A percentile compares a stretch with the other conserved stretches of the same genome.
Conservation (phyloP, 2,329 filamentous ascomycete genomes). For the Didymella arachidicola region DNA sequence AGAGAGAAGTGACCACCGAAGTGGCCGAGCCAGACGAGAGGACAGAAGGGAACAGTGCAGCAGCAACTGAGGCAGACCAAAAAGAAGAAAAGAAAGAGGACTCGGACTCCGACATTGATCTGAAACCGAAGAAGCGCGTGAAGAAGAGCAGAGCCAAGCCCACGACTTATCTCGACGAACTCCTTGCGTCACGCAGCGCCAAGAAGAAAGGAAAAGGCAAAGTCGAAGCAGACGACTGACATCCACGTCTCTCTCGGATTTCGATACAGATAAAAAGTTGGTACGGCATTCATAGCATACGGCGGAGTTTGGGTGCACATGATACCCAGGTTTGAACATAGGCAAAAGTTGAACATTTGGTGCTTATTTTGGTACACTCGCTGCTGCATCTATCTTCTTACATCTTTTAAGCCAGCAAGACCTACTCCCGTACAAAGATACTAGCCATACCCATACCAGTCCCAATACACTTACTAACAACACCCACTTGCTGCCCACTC, state of each 20-base stretch:
- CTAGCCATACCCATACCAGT: conserved; percentile 63
- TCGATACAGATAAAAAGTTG: no score
- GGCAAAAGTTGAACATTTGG: background rate
- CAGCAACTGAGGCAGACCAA: no score
- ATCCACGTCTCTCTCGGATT: no score
- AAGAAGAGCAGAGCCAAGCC: conserved; percentile 47
- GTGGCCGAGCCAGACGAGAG: no score
- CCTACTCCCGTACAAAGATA: conserved; percentile 57
- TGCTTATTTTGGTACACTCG: background rate
- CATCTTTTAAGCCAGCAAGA: conserved; percentile 27
- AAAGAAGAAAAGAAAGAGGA: conserved; percentile 8
- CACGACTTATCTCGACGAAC: conserved; percentile 63
- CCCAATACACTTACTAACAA: conserved; percentile 84
- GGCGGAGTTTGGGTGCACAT: conserved; percentile 7
- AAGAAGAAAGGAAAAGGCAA: conserved; percentile 56
- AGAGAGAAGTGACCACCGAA: no score
- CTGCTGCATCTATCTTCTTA: background rate
- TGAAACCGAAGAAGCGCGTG: conserved; percentile 21
- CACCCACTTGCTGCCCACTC: conserved; percentile 75
- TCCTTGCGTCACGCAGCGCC: conserved; percentile 58
- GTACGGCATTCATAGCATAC: conserved; percentile 3
- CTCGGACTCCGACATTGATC: conserved; percentile 17
- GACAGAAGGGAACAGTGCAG: no score
- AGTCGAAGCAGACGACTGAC: background rate
- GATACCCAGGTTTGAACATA: conserved; percentile 12